A percentile compares a stretch with the other conserved stretches of the same genome.
Evolutionary conservation across 192 early-diverging fungal species (phyloP).

Genomic region (Rhizophagus clarus): DNA sequence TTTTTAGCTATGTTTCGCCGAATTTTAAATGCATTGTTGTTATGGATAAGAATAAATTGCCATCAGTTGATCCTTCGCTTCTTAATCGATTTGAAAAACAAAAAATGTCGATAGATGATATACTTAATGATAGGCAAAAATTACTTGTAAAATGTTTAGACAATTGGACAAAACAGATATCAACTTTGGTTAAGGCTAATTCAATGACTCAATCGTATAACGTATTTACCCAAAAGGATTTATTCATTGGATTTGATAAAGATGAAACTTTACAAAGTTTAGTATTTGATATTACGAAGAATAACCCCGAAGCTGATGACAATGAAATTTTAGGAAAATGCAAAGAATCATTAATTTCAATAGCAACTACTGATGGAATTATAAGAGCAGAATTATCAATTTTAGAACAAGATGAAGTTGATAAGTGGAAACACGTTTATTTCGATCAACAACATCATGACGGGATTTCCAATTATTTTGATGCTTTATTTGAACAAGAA

Average conservation of each 20-base stretch:
- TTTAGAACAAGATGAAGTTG: conserved; percentile 4
- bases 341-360: conserved; percentile 17
- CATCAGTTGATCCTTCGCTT: background rate
- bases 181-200: background rate
- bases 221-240: background rate
- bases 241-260: conserved; percentile 25
- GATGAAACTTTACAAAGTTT: conserved; percentile 27
- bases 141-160: background rate
- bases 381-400: conserved; percentile 4
- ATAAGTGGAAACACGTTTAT: conserved; percentile 7
- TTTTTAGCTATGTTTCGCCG: background rate
- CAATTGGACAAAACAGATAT: conserved; percentile 4
- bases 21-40: conserved; percentile 24
- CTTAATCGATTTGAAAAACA: conserved; percentile 27
- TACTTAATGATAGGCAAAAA: background rate
- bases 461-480: background rate
- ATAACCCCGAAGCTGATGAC: background rate
- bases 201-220: background rate
- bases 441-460: background rate
- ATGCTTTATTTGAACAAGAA: background rate
- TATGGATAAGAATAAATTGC: conserved; percentile 16
- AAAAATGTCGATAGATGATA: background rate
- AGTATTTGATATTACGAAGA: background rate
- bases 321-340: conserved; percentile 20
- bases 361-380: conserved; percentile 29